These are phyloP conservation scores for Dioszegia crocea DNA, from an alignment of 768 basidiomycete genomes.

Conservation along the genomic window DNA sequence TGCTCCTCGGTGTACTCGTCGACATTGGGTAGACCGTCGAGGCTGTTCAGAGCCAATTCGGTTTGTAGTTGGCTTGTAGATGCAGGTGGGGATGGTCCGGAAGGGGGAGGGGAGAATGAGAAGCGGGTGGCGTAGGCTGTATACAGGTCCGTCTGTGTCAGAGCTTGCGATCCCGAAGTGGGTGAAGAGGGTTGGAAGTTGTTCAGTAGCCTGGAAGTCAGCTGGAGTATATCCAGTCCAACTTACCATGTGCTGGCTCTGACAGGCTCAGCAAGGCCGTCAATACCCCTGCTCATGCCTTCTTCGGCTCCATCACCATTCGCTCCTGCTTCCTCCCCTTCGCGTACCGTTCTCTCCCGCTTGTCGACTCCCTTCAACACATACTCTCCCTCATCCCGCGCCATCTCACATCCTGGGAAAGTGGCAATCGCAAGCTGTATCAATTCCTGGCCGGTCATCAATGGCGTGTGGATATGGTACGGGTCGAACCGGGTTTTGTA, in stretches of 20 bases:
- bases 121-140: slow-evolving; percentile 40
- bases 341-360: slow-evolving; percentile 17
- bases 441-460: slow-evolving; percentile 39
- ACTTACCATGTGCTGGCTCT: slow-evolving; percentile 40
- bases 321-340: neutral
- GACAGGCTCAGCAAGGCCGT: slow-evolving; percentile 37
- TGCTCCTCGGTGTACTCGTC: neutral
- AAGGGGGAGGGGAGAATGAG: slow-evolving; percentile 3
- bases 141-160: slow-evolving; percentile 40
- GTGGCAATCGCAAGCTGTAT: slow-evolving; percentile 41
- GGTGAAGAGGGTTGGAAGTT: slow-evolving; percentile 11
- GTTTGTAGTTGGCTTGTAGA: neutral
- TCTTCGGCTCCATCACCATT: neutral
- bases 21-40: neutral
- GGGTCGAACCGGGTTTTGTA: slow-evolving; percentile 40
- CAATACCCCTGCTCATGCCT: slow-evolving; percentile 11
- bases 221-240: neutral
- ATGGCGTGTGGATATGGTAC: slow-evolving; percentile 21
- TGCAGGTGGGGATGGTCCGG: neutral
- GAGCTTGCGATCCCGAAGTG: slow-evolving; percentile 3
- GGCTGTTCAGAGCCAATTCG: neutral
- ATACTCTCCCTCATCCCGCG: slow-evolving; percentile 36
- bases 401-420: slow-evolving; percentile 39
- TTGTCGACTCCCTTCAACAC: slow-evolving; percentile 35
- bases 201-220: slow-evolving; percentile 12